Evolutionary conservation across 2,329 filamentous ascomycete genomes (phyloP).

Genomic region (Zymoseptoria brevis): DNA sequence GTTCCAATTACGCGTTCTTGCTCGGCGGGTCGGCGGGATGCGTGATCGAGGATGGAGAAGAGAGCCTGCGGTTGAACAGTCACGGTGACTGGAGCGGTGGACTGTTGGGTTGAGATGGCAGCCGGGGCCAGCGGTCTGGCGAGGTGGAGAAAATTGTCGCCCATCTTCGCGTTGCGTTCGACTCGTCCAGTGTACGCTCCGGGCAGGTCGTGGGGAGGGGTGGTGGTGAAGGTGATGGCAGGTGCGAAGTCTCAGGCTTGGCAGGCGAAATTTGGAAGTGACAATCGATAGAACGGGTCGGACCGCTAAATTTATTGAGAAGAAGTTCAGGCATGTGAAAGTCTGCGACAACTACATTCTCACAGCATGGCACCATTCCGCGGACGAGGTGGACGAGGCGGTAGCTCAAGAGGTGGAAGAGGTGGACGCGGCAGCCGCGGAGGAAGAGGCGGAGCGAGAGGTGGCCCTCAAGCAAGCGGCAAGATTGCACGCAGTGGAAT

Average conservation of each 20-base stretch:
- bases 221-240: constrained; percentile 2
- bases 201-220: constrained; percentile 4
- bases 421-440: constrained; percentile 23
- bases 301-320: neutral
- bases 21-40: constrained; percentile 81
- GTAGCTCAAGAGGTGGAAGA: constrained; percentile 23
- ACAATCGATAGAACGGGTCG: neutral
- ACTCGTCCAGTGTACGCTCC: constrained; percentile 8
- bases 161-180: constrained; percentile 21
- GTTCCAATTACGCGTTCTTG: constrained; percentile 96
- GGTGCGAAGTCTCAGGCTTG: neutral
- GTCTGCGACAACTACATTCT: constrained; percentile 1
- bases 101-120: constrained; percentile 63
- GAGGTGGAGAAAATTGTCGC: constrained; percentile 78
- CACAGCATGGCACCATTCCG: constrained; percentile 23
- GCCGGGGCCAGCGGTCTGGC: constrained; percentile 83
- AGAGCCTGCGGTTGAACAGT: constrained; percentile 86
- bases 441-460: constrained; percentile 27
- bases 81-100: constrained; percentile 85
- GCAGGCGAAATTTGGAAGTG: neutral
- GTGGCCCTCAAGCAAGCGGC: constrained; percentile 12
- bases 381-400: constrained; percentile 19
- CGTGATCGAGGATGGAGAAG: constrained; percentile 74
- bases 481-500: constrained; percentile 28
- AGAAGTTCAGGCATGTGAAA: neutral